These are phyloP conservation scores for Rhinocladiella mackenziei DNA, from an alignment of 2,329 filamentous ascomycete genomes.

Conservation along the genomic window DNA sequence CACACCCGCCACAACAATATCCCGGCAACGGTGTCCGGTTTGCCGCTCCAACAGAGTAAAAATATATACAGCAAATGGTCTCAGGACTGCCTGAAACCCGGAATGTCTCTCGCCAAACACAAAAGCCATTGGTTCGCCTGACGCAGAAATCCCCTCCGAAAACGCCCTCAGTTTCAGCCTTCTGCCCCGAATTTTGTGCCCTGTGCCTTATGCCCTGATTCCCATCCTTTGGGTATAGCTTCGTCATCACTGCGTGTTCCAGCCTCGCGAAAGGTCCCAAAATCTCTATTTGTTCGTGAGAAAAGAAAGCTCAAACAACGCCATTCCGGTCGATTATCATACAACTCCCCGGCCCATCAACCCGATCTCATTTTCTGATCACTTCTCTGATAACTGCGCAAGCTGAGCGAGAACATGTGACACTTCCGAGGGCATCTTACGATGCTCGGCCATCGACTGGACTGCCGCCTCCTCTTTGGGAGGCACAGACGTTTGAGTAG, in stretches of 20 bases:
- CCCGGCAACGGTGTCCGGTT: too few relatives aligned
- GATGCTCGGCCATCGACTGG: too few relatives aligned
- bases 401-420: constrained; percentile 13
- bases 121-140: too few relatives aligned
- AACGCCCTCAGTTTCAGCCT: constrained; percentile 9
- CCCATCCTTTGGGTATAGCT: constrained; percentile 11
- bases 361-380: not conserved
- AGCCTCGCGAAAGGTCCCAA: constrained; percentile 24
- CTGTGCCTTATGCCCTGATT: too few relatives aligned
- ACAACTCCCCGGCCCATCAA: constrained; percentile 6
- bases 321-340: constrained; percentile 12
- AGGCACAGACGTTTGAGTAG: not conserved
- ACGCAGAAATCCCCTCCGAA: too few relatives aligned
- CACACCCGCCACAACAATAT: too few relatives aligned
- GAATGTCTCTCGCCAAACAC: not conserved
- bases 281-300: constrained; percentile 19
- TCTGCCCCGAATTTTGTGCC: constrained; percentile 7
- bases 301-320: constrained; percentile 12
- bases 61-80: constrained; percentile 10
- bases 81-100: constrained; percentile 14
- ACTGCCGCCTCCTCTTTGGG: not conserved
- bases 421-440: constrained; percentile 7
- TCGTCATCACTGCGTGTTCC: constrained; percentile 22
- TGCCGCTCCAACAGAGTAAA: not conserved
- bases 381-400: constrained; percentile 10